Evolutionary conservation across 805 yeast genomes (phyloP), one percentile per base, ranked within the genome.

Genomic region (Wickerhamiella sergipiensis): DNA sequence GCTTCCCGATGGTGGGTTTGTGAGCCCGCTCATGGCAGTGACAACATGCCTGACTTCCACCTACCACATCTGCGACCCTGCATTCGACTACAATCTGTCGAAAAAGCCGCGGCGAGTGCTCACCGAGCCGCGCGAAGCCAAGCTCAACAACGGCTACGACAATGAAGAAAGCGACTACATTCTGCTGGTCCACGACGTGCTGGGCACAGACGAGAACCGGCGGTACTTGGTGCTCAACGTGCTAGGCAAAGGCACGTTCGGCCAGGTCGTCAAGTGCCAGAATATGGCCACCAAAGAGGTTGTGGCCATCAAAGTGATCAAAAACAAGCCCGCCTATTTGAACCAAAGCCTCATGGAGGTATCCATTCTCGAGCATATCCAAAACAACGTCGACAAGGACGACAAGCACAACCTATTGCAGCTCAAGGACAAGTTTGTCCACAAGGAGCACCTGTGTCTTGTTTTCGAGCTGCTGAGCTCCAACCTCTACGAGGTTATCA

Each of bases 211-310:
- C 58, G 92, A 85, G 57, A 89, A 86, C 52, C 73, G 89, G 50
- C 84, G 85, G 62, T 90, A 89, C 64, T 73, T 92, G 61, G 96
- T 92, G 5, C 70, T 92, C 52, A 97, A 90, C 65, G 74, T 92
- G 15, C 68, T 92, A 43, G 99, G 99, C 0, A 90, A 89, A 55
- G 99, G 99, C 2, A 89, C 98, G 1, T 92, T 92, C 72, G 98
- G 98, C 9, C 97, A 92, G 68, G 99, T 92, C 46, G 94, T 89
- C 43, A 92, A 90, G 68, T 90, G 97, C 67, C 95, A 86, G 64
- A 77, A 77, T 61, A 70, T 83, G 61, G 64, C 75, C 40, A 85
- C 88, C 45, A 92, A 87, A 62, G 90, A 86, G 55, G 78, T 90
- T 19, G 85, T 89, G 23, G 98, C 98, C 1, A 94, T 92, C 38